Percentiles rank a stretch among this genome's conserved stretches.
These are phyloP conservation scores for Cubamyces sp. DNA, from an alignment of 768 basidiomycete species.

Conservation along the genomic window DNA sequence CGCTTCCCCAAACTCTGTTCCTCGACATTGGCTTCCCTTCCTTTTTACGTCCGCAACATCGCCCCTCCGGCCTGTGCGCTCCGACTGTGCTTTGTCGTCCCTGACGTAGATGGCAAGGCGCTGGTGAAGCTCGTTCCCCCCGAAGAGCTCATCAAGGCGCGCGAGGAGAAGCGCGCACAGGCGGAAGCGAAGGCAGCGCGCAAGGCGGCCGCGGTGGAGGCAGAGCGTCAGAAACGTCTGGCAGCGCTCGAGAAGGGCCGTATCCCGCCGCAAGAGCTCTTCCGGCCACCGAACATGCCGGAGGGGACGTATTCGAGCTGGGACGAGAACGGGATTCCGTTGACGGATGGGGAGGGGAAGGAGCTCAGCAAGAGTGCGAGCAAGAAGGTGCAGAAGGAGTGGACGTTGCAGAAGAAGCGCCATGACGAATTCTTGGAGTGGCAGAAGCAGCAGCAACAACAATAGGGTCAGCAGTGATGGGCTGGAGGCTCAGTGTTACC, in stretches of 20 bases:
- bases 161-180: slow-evolving; percentile 85
- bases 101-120: slow-evolving; percentile 80
- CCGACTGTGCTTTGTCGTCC: background rate
- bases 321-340: slow-evolving; percentile 84
- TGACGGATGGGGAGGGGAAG: slow-evolving; percentile 82
- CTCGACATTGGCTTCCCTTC: slow-evolving; percentile 1
- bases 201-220: slow-evolving; percentile 72
- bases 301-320: slow-evolving; percentile 80
- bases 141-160: slow-evolving; percentile 75
- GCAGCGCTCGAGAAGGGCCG: slow-evolving; percentile 88
- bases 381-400: slow-evolving; percentile 81
- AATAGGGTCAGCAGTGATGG: background rate
- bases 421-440: slow-evolving; percentile 77
- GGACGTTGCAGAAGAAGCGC: slow-evolving; percentile 71
- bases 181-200: slow-evolving; percentile 77
- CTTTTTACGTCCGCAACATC: background rate
- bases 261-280: slow-evolving; percentile 73
- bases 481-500: background rate
- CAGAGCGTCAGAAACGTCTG: slow-evolving; percentile 66
- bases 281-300: slow-evolving; percentile 78
- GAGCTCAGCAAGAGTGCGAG: slow-evolving; percentile 79
- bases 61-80: background rate
- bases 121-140: slow-evolving; percentile 91
- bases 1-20: background rate
- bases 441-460: slow-evolving; percentile 35